These are phyloP conservation scores for Tetradesmus obliquus DNA, from an alignment of 139 green algal genomes.

Conservation along the genomic window DNA sequence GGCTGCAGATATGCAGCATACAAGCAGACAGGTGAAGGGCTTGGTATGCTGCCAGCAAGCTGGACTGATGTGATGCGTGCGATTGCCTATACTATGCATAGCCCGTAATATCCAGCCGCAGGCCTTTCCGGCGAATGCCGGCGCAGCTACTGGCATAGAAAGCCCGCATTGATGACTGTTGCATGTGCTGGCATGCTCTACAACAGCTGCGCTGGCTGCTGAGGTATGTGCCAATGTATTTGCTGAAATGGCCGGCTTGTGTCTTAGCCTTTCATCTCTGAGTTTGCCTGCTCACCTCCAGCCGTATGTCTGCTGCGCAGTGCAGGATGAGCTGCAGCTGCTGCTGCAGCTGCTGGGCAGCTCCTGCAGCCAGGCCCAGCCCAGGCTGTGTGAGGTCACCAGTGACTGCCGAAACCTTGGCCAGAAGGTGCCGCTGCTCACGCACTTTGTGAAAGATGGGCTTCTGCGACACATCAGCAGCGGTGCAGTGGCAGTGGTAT, in stretches of 20 bases:
- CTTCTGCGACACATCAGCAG: neutral
- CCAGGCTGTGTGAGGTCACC: constrained; percentile 36
- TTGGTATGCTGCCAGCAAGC: neutral
- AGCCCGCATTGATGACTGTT: no score
- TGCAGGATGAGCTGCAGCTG: constrained; percentile 40
- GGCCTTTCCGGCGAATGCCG: no score
- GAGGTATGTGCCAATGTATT: neutral
- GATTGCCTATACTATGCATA: no score
- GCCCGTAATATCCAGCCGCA: no score
- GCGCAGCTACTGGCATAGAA: no score
- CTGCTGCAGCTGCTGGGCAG: neutral
- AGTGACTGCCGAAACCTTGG: neutral
- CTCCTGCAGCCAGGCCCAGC: neutral
- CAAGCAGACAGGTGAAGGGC: neutral
- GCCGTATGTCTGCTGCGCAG: constrained; percentile 53
- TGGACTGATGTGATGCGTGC: neutral
- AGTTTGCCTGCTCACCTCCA: constrained; percentile 47
- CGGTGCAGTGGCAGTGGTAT: neutral
- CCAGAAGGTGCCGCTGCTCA: neutral
- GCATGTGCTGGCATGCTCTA: no score
- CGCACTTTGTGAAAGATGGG: constrained; percentile 32
- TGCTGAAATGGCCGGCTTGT: neutral
- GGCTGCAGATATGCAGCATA: neutral
- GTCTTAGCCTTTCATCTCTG: no score
- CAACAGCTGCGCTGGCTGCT: neutral